A percentile compares a stretch with the other conserved stretches of the same genome.
Evolutionary conservation across 495 filamentous ascomycete genomes (phyloP).

Genomic region (Penicillium canescens): DNA sequence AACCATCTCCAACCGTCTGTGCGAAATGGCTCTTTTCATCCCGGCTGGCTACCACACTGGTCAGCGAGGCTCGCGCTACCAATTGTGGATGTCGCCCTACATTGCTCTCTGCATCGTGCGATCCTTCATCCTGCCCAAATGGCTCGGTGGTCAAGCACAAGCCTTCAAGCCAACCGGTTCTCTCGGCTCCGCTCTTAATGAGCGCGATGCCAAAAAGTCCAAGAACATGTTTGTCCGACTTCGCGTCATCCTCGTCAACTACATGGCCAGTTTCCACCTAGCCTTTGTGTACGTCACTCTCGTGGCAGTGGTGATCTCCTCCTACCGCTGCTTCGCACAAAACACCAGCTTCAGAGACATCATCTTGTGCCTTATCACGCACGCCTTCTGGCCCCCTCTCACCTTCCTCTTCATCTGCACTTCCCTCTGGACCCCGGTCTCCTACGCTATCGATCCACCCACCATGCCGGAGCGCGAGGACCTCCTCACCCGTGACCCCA

Average conservation of each 20-base stretch:
- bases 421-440: conserved; percentile 40
- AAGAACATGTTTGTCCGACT: conserved; percentile 32
- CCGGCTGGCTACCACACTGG: conserved; percentile 46
- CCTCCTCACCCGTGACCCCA: conserved; percentile 39
- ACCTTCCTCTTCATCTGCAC: conserved; percentile 39
- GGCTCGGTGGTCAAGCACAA: conserved; percentile 39
- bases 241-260: conserved; percentile 33
- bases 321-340: conserved; percentile 35
- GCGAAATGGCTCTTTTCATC: conserved; percentile 43
- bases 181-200: conserved; percentile 30
- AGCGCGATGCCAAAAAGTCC: conserved; percentile 31
- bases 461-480: conserved; percentile 44
- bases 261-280: conserved; percentile 38
- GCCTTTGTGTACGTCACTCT: conserved; percentile 43
- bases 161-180: conserved; percentile 40
- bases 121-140: conserved; percentile 44
- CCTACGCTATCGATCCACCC: conserved; percentile 46
- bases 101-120: conserved; percentile 43
- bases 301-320: conserved; percentile 34
- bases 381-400: conserved; percentile 50
- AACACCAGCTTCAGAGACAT: conserved; percentile 25
- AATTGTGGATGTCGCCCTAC: conserved; percentile 50
- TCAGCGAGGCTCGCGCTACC: conserved; percentile 39
- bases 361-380: conserved; percentile 42
- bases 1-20: conserved; percentile 39